phyloP scores from a whole-genome alignment of 495 filamentous ascomycete genomes.

The Penicillium paxilli region DNA sequence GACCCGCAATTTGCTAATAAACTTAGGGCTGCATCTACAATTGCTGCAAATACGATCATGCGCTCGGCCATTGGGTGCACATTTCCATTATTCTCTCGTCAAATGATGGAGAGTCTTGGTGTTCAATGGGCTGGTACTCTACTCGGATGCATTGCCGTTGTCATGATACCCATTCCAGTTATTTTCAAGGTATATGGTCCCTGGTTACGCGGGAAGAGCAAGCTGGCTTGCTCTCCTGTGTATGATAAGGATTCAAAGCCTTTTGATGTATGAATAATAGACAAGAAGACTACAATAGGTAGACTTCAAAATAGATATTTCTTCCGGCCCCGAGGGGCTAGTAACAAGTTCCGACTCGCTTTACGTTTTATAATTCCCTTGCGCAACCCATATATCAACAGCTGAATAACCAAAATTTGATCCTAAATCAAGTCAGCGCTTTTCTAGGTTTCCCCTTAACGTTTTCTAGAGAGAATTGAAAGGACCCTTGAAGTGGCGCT shows the following conservation, averaged over 20 bases:
- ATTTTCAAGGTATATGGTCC: slow-evolving; percentile 32
- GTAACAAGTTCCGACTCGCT: too few species aligned
- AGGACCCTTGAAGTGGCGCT: too few species aligned
- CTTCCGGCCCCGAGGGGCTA: too few species aligned
- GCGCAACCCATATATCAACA: too few species aligned
- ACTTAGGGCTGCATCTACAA: slow-evolving; percentile 70
- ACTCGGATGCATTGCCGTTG: slow-evolving; percentile 68
- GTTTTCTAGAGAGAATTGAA: too few species aligned
- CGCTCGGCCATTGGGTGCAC: slow-evolving; percentile 71
- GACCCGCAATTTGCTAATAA: neutral
- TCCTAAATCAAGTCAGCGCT: too few species aligned
- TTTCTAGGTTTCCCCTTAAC: too few species aligned
- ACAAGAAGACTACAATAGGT: neutral
- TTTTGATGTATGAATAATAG: slow-evolving; percentile 5
- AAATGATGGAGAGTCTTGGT: slow-evolving; percentile 76
- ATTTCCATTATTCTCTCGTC: slow-evolving; percentile 77
- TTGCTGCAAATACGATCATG: slow-evolving; percentile 84
- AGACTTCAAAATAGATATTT: too few species aligned
- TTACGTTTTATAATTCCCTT: too few species aligned
- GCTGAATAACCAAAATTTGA: too few species aligned
- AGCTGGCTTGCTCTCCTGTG: slow-evolving; percentile 19
- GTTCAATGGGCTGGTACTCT: slow-evolving; percentile 77
- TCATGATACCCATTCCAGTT: slow-evolving; percentile 70
- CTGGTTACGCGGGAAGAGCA: slow-evolving; percentile 30
- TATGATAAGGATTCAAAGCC: slow-evolving; percentile 6